Evolutionary conservation across 441 rosid genomes (phyloP), one percentile per base, ranked within the genome.

Genomic region (Pelargonium myrrhifolium): DNA sequence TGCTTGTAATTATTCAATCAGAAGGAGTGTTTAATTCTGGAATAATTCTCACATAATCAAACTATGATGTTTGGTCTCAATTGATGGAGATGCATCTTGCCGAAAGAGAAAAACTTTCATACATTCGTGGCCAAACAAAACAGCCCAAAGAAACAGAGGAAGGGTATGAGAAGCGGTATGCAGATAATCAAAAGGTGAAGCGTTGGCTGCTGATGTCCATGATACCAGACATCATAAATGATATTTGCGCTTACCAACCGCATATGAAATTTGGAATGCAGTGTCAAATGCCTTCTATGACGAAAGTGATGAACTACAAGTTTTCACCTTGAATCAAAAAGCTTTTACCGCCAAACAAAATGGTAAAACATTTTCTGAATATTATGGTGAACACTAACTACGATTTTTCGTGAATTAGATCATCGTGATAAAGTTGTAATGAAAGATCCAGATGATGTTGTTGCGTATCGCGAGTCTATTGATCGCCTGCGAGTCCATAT

Each of bases 351-450:
- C 24, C 1, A 53, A 2, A 35, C 49, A 75, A 22, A 3, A 71
- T 58, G 72, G 70, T 9, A 3, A 10, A 45, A 62, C 66, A 0
- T 9, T 75, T 0, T 68, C 65, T 2, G 49, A 65, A 2, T 77
- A 72, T n/a, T 68, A 64, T 22, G 53, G 47, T 63, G 71, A 70
- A n/a, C n/a, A 63, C 18, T 67, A 28, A 47, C 68, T 3, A 11
- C 69, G 1, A 67, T 71, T 24, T 67, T 67, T 9, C 1, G 17
- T 18, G 72, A 71, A 24, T 42, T 71, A 14, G 69, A 75, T 71
- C 60, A 55, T 55, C 0, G 10, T 9, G 53, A 22, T 9, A 20
- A 1, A 24, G 28, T 0, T 20, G 31, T 12, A 4, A 71, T 1
- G 66, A 15, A 67, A 35, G 31, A 37, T 66, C 20, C 55, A 0